phyloP scores from a whole-genome alignment of 768 basidiomycete species.

The Aureoboletus auriporus region DNA sequence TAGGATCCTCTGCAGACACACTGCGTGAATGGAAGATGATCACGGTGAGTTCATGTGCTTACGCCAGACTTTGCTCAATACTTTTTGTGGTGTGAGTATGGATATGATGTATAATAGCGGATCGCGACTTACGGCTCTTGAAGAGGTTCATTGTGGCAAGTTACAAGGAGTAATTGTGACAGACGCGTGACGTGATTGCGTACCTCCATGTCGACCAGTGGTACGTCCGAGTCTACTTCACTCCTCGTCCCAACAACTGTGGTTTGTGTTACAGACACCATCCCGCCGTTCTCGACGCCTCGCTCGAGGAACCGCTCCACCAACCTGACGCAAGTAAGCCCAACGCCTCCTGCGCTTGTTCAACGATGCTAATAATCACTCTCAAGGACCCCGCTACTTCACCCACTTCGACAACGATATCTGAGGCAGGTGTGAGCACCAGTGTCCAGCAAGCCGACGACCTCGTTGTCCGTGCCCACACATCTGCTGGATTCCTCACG shows the following conservation, averaged over 20 bases:
- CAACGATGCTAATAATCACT: background rate
- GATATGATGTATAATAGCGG: slow-evolving; percentile 3
- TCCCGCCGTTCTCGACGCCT: slow-evolving; percentile 9
- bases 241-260: no score
- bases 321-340: slow-evolving; percentile 14
- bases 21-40: slow-evolving; percentile 22
- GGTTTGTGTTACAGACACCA: slow-evolving; percentile 1
- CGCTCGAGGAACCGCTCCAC: slow-evolving; percentile 8
- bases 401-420: slow-evolving; percentile 31
- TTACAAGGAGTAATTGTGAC: slow-evolving; percentile 18
- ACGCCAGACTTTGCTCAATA: slow-evolving; percentile 95
- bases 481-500: slow-evolving; percentile 22
- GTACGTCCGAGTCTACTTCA: no score
- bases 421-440: slow-evolving; percentile 23
- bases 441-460: slow-evolving; percentile 19
- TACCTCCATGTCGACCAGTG: slow-evolving; percentile 6
- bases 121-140: slow-evolving; percentile 59
- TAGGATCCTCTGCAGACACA: slow-evolving; percentile 71
- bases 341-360: background rate
- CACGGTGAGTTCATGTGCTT: slow-evolving; percentile 38
- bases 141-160: slow-evolving; percentile 74
- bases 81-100: slow-evolving; percentile 38
- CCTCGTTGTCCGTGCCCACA: slow-evolving; percentile 14
- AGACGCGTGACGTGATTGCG: slow-evolving; percentile 21
- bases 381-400: slow-evolving; percentile 16